A percentile compares a stretch with the other conserved stretches of the same genome.
phyloP scores from a whole-genome alignment of 352 stramenopile genomes.

The Salisapilia sapeloensis region DNA sequence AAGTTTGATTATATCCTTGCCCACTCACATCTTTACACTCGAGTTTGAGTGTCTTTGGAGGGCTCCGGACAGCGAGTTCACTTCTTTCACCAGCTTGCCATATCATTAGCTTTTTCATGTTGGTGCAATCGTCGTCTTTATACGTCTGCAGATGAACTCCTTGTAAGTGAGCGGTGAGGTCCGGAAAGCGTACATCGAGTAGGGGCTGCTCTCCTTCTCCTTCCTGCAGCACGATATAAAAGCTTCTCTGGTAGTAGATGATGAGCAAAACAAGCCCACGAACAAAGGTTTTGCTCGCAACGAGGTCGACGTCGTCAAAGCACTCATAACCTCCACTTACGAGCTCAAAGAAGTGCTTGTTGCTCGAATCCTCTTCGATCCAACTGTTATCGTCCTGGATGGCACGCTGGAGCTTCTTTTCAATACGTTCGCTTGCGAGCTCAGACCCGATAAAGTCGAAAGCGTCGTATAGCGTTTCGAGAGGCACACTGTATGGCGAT shows the following conservation, averaged over 20 bases:
- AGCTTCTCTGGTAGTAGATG: slow-evolving; percentile 77
- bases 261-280: slow-evolving; percentile 63
- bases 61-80: slow-evolving; percentile 46
- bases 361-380: slow-evolving; percentile 73
- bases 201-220: slow-evolving; percentile 84
- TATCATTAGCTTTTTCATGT: slow-evolving; percentile 87
- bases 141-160: slow-evolving; percentile 80
- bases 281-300: slow-evolving; percentile 80
- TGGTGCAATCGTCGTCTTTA: slow-evolving; percentile 54
- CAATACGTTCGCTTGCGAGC: slow-evolving; percentile 60
- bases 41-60: slow-evolving; percentile 61
- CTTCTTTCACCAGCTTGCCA: too few relatives aligned
- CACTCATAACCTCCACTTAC: slow-evolving; percentile 73
- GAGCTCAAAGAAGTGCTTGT: slow-evolving; percentile 89
- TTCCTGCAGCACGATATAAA: slow-evolving; percentile 85
- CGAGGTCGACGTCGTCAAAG: slow-evolving; percentile 70
- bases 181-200: slow-evolving; percentile 87
- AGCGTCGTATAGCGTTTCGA: slow-evolving; percentile 66
- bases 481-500: slow-evolving; percentile 48
- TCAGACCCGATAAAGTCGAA: slow-evolving; percentile 77
- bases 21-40: slow-evolving; percentile 74
- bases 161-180: slow-evolving; percentile 80
- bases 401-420: slow-evolving; percentile 77
- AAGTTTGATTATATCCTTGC: slow-evolving; percentile 70
- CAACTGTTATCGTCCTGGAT: slow-evolving; percentile 75